Evolutionary conservation across 2,329 filamentous ascomycete genomes (phyloP), one percentile per base, ranked within the genome.

Genomic region (Tricladium varicosporioides): DNA sequence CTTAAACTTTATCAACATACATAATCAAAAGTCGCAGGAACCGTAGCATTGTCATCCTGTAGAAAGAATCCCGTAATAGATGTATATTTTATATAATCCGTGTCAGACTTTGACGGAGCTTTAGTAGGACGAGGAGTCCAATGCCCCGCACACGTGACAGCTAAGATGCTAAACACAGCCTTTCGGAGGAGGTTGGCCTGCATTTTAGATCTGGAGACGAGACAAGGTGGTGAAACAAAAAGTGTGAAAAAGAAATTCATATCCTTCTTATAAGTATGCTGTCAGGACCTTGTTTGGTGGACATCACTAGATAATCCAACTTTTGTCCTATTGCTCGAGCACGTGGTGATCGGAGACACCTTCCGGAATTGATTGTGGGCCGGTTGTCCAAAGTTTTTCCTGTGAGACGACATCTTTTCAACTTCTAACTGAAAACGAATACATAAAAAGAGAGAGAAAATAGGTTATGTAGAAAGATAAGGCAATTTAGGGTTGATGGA

Each of bases 31-130:
- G 72, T 78, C 1, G 68, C 73, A 1, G 83, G 71, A 55, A 82
- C 72, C 0, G 85, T 88, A 3, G 73, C 65, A 0, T 75, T 66
- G 18, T 86, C 78, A 65, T 88, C 85, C 65, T 89, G 86, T 18
- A 83, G 72, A 64, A 89, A 89, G 69, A 84, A 83, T 0, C 83
- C 85, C 0, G 76, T 73, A 0, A 88, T 76, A 0, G 84, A 80
- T 0, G 79, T 81, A 67, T 86, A 88, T 57, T 80, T 79, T 67
- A 86, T 78, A 54, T 80, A 76, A 19, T 51, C 47, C 40, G 27
- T 3, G 18, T 10, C 14, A 43, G 18, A 31, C 22, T 27, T 13
- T 10, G 18, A 33, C 10, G 45, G 33, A 1, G 22, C 46, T 22
- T 46, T 1, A 2, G 33, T 51, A 16, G 55, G 48, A 45, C 32